Conservation (phyloP, 306 rosid genomes). For the Potentilla sterilis region DNA sequence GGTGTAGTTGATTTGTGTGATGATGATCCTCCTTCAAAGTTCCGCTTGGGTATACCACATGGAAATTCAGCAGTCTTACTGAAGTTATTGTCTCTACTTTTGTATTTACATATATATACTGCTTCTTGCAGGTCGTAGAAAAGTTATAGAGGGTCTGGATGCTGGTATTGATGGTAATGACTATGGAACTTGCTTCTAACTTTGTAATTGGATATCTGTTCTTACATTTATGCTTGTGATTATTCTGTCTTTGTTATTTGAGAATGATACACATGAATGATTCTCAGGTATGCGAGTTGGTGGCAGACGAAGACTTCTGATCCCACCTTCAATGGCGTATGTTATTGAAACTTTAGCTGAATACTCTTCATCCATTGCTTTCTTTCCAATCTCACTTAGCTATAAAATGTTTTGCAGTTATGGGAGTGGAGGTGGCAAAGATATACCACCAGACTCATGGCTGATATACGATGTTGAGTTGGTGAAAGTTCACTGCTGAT, state of each 20-base stretch:
- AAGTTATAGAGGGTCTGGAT: constrained; percentile 69
- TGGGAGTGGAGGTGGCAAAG: constrained; percentile 39
- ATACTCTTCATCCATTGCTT: not conserved
- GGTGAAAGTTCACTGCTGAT: constrained; percentile 55
- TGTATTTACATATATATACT: constrained; percentile 19
- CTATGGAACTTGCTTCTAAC: constrained; percentile 9
- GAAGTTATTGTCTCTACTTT: not conserved
- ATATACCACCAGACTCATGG: constrained; percentile 71
- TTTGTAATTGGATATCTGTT: not conserved
- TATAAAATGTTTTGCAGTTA: constrained; percentile 46
- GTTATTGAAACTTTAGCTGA: constrained; percentile 17
- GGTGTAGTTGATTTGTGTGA: constrained; percentile 49
- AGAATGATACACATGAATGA: constrained; percentile 15
- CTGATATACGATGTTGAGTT: constrained; percentile 69
- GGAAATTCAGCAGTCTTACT: not conserved
- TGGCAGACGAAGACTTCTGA: constrained; percentile 67
- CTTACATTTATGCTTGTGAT: not conserved
- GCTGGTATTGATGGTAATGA: constrained; percentile 74
- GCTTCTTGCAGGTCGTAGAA: constrained; percentile 57
- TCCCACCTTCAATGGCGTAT: constrained; percentile 81
- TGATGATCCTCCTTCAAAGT: constrained; percentile 53
- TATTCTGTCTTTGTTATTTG: not conserved
- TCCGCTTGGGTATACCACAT: constrained; percentile 68
- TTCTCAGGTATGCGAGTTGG: constrained; percentile 80
- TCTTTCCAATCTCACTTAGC: constrained; percentile 12